Conservation (phyloP, 2,329 filamentous ascomycete genomes). For the Calonectria multiphialidica region DNA sequence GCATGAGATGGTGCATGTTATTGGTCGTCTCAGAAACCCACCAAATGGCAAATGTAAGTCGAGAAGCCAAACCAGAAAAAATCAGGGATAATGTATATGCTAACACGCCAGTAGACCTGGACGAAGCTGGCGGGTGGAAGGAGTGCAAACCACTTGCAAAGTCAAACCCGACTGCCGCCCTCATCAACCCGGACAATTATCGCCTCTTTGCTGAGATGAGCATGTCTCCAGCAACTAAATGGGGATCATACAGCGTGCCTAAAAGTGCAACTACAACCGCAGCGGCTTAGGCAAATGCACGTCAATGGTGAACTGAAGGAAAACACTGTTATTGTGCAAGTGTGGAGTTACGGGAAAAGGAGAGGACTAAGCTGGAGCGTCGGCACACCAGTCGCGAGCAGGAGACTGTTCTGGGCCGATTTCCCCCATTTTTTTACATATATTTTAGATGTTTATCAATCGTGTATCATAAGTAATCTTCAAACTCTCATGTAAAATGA, state of each 20-base stretch:
- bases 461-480: background rate
- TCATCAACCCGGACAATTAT: constrained; percentile 17
- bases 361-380: background rate
- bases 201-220: constrained; percentile 21
- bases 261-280: background rate
- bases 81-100: background rate
- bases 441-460: background rate
- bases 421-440: background rate
- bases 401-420: background rate
- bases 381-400: background rate
- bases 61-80: background rate
- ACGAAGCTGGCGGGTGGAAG: background rate
- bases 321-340: too few species aligned
- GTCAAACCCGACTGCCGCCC: background rate
- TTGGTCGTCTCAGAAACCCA: background rate
- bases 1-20: constrained; percentile 19
- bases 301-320: background rate
- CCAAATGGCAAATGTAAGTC: constrained; percentile 3
- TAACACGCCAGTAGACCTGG: background rate
- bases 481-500: background rate
- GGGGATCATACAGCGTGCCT: constrained; percentile 1
- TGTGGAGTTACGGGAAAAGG: background rate
- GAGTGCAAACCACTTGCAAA: background rate
- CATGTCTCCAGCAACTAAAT: constrained; percentile 8
- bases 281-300: background rate